These are phyloP conservation scores for Paracorniculantispora psalliotae DNA, from an alignment of 2,329 filamentous ascomycete genomes.

Conservation along the genomic window DNA sequence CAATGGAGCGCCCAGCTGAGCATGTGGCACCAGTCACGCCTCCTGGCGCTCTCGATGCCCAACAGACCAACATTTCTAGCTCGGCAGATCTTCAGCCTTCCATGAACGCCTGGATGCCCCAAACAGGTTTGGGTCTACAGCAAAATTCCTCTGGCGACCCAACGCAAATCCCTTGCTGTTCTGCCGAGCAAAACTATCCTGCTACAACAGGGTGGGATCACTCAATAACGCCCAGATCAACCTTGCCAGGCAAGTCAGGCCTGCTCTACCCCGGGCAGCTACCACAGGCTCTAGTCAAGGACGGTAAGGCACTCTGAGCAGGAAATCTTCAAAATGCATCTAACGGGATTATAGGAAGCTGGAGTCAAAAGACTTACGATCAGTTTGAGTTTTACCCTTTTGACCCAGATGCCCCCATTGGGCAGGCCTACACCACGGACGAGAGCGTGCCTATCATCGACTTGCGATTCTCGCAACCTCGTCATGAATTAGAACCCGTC, in stretches of 20 bases:
- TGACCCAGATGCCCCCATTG: slow-evolving; percentile 55
- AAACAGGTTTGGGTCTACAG: background rate
- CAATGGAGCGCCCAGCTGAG: slow-evolving; percentile 7
- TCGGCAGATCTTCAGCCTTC: slow-evolving; percentile 3
- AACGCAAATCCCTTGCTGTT: background rate
- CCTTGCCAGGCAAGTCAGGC: background rate
- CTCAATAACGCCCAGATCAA: slow-evolving; percentile 3
- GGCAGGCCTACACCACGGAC: slow-evolving; percentile 58
- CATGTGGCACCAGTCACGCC: slow-evolving; percentile 1
- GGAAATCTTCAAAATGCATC: background rate
- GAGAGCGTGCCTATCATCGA: slow-evolving; percentile 60
- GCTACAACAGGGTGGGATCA: background rate
- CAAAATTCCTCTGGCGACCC: background rate
- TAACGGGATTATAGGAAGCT: slow-evolving; percentile 22
- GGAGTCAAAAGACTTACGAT: slow-evolving; percentile 54
- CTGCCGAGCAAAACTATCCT: background rate
- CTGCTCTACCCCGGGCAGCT: slow-evolving; percentile 4
- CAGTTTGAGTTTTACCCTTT: slow-evolving; percentile 50
- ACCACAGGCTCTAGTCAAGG: slow-evolving; percentile 6
- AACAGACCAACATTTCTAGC: slow-evolving; percentile 6
- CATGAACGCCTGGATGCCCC: slow-evolving; percentile 8
- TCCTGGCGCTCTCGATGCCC: background rate
- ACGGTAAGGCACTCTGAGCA: background rate
- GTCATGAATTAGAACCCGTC: slow-evolving; percentile 44
- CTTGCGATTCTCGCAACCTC: slow-evolving; percentile 46